phyloP scores from a whole-genome alignment of 257 asterid genomes.

The Lycium ferocissimum region DNA sequence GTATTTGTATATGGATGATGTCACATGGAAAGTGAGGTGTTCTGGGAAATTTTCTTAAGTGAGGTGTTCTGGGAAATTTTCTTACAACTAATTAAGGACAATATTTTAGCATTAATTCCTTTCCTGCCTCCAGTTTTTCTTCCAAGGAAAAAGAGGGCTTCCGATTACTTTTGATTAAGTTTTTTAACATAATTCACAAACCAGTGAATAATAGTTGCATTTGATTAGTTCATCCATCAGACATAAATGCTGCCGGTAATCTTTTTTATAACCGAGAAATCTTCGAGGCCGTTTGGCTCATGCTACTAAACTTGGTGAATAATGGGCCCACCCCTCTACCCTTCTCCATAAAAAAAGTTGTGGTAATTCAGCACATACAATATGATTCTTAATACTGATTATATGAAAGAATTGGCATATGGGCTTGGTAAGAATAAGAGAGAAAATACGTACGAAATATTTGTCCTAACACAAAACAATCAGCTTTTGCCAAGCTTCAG shows the following conservation, averaged over 20 bases:
- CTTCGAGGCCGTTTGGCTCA: background rate
- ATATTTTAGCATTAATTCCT: background rate
- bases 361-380: background rate
- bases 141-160: background rate
- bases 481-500: background rate
- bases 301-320: background rate
- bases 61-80: too few relatives aligned
- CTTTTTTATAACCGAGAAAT: background rate
- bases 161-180: background rate
- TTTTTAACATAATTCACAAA: background rate
- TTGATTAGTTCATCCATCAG: background rate
- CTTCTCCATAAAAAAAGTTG: background rate
- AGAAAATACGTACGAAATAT: background rate
- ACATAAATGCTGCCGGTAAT: too few relatives aligned
- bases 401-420: background rate
- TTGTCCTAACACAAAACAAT: background rate
- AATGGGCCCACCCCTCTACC: background rate
- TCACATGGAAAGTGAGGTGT: background rate
- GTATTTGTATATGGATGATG: background rate
- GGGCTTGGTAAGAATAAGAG: background rate
- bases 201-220: background rate
- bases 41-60: background rate
- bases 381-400: background rate
- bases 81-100: background rate
- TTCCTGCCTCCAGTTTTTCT: background rate